Evolutionary conservation across 768 basidiomycete species (phyloP).

Genomic region (Rhodosporidiobolus odoratus): DNA sequence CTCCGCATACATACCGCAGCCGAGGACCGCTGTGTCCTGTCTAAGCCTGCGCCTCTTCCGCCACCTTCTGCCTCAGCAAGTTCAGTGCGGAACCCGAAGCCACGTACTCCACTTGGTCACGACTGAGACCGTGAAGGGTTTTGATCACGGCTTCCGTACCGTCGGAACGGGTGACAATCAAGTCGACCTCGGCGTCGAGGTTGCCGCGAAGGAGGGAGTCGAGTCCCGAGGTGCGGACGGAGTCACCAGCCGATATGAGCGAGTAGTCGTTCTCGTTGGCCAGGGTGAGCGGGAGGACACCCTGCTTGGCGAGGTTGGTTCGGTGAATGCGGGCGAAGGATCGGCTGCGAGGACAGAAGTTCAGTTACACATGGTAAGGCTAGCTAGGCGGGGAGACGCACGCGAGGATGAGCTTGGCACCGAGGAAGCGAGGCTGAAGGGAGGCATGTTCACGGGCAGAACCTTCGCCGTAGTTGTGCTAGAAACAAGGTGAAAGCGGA

Average conservation of each 20-base stretch:
- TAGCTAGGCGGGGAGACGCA: constrained; percentile 48
- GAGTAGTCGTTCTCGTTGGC: constrained; percentile 76
- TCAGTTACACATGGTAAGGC: background rate
- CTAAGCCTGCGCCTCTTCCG: background rate
- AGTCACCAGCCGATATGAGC: constrained; percentile 70
- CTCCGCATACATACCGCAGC: no score
- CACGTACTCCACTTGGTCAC: constrained; percentile 86
- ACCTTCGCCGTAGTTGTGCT: constrained; percentile 86
- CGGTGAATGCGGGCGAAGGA: constrained; percentile 96
- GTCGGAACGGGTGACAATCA: constrained; percentile 57
- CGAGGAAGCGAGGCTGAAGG: constrained; percentile 72
- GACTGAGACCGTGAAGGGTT: constrained; percentile 82
- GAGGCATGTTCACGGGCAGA: constrained; percentile 97
- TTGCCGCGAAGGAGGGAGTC: constrained; percentile 54
- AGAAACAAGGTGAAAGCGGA: background rate
- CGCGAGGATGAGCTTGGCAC: constrained; percentile 42
- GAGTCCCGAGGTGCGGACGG: constrained; percentile 77
- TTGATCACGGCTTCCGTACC: constrained; percentile 24
- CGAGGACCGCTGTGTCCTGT: no score
- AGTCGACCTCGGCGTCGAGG: constrained; percentile 43
- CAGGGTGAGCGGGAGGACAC: constrained; percentile 92
- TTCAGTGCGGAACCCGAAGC: constrained; percentile 83
- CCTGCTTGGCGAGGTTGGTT: constrained; percentile 73
- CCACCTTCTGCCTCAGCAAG: constrained; percentile 53
- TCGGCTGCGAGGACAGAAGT: constrained; percentile 49